phyloP scores from a whole-genome alignment of 164 flowering plant genomes.

The Litsea cubeba region DNA sequence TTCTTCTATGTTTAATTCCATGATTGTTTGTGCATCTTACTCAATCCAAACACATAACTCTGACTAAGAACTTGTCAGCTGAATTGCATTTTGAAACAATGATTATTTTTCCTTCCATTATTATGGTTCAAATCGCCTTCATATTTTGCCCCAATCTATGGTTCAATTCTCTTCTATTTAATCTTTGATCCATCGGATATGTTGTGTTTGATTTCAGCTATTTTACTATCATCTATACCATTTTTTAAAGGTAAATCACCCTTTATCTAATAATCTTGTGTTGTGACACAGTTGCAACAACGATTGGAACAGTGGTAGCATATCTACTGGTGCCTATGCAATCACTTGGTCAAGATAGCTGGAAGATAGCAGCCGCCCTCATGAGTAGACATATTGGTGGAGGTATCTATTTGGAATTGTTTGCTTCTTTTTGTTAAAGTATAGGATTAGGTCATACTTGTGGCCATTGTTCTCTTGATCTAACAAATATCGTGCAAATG shows the following conservation, averaged over 20 bases:
- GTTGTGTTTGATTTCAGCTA: too few relatives aligned
- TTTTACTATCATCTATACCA: too few relatives aligned
- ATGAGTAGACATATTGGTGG: conserved; percentile 94
- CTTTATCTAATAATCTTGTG: conserved; percentile 4
- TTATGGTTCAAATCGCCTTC: too few relatives aligned
- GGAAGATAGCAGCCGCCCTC: conserved; percentile 91
- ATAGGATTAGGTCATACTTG: too few relatives aligned
- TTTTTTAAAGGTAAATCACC: too few relatives aligned
- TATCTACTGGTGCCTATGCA: conserved; percentile 77
- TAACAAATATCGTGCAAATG: too few relatives aligned
- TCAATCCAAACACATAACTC: not conserved
- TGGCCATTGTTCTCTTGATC: too few relatives aligned
- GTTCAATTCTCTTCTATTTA: too few relatives aligned
- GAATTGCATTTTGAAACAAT: not conserved
- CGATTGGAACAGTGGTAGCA: conserved; percentile 77
- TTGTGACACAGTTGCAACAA: conserved; percentile 71
- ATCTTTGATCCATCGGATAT: too few relatives aligned
- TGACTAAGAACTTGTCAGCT: not conserved
- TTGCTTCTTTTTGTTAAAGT: not conserved
- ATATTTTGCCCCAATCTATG: too few relatives aligned
- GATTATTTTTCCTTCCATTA: too few relatives aligned
- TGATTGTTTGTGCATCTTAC: not conserved
- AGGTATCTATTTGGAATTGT: conserved; percentile 36
- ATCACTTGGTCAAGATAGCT: conserved; percentile 79
- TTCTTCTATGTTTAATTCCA: not conserved